Evolutionary conservation across 805 yeast genomes (phyloP).

Genomic region (Candida morakotiae): DNA sequence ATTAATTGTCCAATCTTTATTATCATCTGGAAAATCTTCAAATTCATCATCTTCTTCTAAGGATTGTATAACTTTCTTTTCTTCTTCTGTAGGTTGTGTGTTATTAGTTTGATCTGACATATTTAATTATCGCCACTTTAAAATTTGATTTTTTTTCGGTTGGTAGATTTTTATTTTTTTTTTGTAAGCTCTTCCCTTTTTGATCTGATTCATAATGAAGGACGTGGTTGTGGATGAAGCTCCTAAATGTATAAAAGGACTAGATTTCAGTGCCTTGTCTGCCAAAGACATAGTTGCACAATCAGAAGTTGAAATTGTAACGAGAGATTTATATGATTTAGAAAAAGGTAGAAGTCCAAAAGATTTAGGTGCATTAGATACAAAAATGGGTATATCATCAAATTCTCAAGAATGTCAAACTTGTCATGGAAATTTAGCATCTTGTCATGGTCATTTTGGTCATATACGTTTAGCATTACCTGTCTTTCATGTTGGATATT

Average conservation of each 20-base stretch:
- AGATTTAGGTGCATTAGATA: constrained; percentile 82
- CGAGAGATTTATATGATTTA: constrained; percentile 87
- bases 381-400: constrained; percentile 90
- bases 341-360: constrained; percentile 86
- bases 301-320: constrained; percentile 88
- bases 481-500: constrained; percentile 96
- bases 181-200: constrained; percentile 4
- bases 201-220: constrained; percentile 26
- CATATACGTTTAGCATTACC: constrained; percentile 91
- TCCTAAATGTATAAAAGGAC: constrained; percentile 85
- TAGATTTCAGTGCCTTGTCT: constrained; percentile 90
- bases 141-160: not conserved
- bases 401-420: constrained; percentile 84
- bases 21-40: constrained; percentile 94
- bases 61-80: constrained; percentile 53
- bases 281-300: constrained; percentile 89
- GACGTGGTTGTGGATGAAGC: constrained; percentile 68
- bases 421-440: constrained; percentile 85
- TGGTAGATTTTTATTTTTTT: constrained; percentile 1
- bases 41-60: constrained; percentile 96
- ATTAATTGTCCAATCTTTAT: constrained; percentile 66
- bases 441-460: constrained; percentile 99
- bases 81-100: constrained; percentile 16
- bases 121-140: constrained; percentile 1
- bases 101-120: constrained; percentile 1